Evolutionary conservation across 441 rosid genomes (phyloP), one percentile per base, ranked within the genome.

Genomic region (Populus trichocarpa): DNA sequence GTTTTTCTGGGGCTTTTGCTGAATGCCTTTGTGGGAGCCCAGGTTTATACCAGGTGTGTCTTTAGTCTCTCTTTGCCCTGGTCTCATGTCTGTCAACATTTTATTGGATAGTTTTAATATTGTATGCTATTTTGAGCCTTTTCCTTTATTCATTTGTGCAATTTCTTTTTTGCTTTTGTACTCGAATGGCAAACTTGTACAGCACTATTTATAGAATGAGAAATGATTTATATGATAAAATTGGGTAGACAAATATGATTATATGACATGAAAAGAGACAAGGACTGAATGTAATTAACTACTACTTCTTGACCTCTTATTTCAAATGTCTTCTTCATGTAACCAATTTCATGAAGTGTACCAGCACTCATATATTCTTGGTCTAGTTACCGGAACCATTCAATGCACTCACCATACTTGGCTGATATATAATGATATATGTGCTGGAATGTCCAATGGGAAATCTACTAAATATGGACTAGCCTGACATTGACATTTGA

Each of bases 1-100:
- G 98, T 75, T 89, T 95, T 84, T 89, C 98, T n/a, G 99, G 99
- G 77, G 95, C 94, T 77, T 93, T 96, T 88, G 97, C 97, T 75
- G 93, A 96, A 84, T 91, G 97, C 83, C 88, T 93, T 18, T 93
- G 97, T 79, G 99, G 99, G 75, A 96, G 95, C 83, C 94, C 98
- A 23, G 90, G 90, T 82, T 84, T 96, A 82, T 96, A 96, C 82
- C 93, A 91, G 97, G 97, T 91, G 79, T 81, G 63, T 23, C 66
- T 78, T 73, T 23, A 4, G 11, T 73, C 69, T 20, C 50, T 69
- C 70, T 32, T 67, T 70, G 20, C 71, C n/a, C 35, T 20, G 18
- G 35, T 72, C 59, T 46, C 66, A 9, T 33, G 16, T 25, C 63
- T 33, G n/a, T 66, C 57, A 18, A 18, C 14, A 42, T 50, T 40